Percentiles rank a stretch among this genome's conserved stretches.
phyloP scores from a whole-genome alignment of 495 filamentous ascomycete genomes.

The Friedmanniomyces endolithicus region DNA sequence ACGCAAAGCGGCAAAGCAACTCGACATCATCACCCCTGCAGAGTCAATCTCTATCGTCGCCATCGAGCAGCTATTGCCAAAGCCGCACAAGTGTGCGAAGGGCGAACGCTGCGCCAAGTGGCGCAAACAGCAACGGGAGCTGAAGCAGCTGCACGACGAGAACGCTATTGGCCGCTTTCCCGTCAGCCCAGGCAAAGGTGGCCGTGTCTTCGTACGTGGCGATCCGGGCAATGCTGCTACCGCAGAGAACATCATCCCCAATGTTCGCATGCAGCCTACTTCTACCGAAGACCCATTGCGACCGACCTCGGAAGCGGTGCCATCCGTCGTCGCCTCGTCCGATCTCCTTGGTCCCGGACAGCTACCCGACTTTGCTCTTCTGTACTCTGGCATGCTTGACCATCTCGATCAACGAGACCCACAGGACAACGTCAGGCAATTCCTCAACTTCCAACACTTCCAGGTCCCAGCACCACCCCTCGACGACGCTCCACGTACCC shows the following conservation, averaged over 20 bases:
- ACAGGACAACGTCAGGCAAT: conserved; percentile 82
- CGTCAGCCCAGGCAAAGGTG: conserved; percentile 40
- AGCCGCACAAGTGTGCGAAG: conserved; percentile 75
- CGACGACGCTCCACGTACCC: conserved; percentile 24
- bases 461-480: conserved; percentile 28
- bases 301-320: conserved; percentile 50
- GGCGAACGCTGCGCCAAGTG: conserved; percentile 80
- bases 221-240: conserved; percentile 58
- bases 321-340: conserved; percentile 80
- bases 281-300: conserved; percentile 26
- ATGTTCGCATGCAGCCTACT: conserved; percentile 22
- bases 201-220: conserved; percentile 54
- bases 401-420: conserved; percentile 61
- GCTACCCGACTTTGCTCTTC: conserved; percentile 43
- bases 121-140: conserved; percentile 56
- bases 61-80: conserved; percentile 79
- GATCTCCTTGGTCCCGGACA: conserved; percentile 64
- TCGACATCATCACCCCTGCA: conserved; percentile 51
- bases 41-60: conserved; percentile 86
- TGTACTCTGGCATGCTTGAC: conserved; percentile 59
- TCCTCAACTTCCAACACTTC: conserved; percentile 65
- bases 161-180: conserved; percentile 39
- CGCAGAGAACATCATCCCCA: conserved; percentile 39
- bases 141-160: conserved; percentile 54
- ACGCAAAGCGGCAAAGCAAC: conserved; percentile 33